These are phyloP conservation scores for Moesziomyces antarcticus DNA, from an alignment of 1,284 basidiomycete genomes.

Conservation along the genomic window DNA sequence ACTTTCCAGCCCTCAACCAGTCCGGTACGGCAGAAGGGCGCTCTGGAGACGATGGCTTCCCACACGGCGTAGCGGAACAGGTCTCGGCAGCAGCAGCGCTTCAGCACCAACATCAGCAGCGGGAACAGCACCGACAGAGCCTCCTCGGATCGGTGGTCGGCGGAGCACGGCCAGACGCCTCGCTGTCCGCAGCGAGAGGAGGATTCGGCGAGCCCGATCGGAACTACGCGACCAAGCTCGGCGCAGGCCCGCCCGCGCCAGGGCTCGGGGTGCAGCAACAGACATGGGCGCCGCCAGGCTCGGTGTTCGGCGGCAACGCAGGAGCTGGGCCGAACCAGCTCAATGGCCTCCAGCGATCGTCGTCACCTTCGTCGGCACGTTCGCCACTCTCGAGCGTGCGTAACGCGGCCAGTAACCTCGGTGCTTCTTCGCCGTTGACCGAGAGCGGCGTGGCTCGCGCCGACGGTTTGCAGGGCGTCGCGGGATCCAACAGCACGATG, in stretches of 20 bases:
- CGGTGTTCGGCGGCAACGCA: slow-evolving; percentile 29
- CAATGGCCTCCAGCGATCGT: slow-evolving; percentile 41
- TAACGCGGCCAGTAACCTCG: slow-evolving; percentile 33
- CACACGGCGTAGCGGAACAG: slow-evolving; percentile 53
- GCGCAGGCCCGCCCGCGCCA: slow-evolving; percentile 38
- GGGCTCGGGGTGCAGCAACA: slow-evolving; percentile 45
- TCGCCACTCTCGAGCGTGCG: slow-evolving; percentile 43
- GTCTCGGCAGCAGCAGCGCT: slow-evolving; percentile 61
- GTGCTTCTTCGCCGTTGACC: slow-evolving; percentile 41
- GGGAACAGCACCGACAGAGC: slow-evolving; percentile 56
- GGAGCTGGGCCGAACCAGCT: slow-evolving; percentile 40
- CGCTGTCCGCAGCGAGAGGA: slow-evolving; percentile 58
- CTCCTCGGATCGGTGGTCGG: slow-evolving; percentile 46
- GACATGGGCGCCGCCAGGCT: slow-evolving; percentile 46
- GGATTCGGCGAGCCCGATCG: slow-evolving; percentile 60
- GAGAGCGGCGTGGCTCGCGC: slow-evolving; percentile 34
- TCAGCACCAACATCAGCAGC: slow-evolving; percentile 57
- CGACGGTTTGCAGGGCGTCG: slow-evolving; percentile 17
- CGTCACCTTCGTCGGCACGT: slow-evolving; percentile 44
- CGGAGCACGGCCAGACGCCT: slow-evolving; percentile 31
- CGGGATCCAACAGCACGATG: slow-evolving; percentile 6
- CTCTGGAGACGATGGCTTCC: slow-evolving; percentile 39
- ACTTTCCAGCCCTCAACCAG: slow-evolving; percentile 64
- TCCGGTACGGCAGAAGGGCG: slow-evolving; percentile 31
- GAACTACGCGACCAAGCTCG: slow-evolving; percentile 56